Conservation (phyloP, 148 eudicot species). For the Bassia scoparia region DNA sequence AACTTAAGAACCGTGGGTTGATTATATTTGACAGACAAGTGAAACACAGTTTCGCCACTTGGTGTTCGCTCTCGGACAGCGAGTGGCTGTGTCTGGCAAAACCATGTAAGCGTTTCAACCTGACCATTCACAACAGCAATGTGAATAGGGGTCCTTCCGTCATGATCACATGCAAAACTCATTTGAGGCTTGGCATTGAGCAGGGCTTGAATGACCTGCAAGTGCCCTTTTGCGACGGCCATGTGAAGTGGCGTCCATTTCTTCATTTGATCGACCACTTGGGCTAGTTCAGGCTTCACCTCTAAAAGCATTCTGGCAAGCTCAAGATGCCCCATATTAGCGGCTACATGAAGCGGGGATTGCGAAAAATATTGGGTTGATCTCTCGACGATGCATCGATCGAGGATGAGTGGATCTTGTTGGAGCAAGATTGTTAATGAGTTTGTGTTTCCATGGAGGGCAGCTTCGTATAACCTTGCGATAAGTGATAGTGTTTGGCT, state of each 20-base stretch:
- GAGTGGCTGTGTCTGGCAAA: neutral
- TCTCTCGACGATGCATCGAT: neutral
- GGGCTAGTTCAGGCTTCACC: too few relatives aligned
- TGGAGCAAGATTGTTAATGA: neutral
- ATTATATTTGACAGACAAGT: constrained; percentile 24
- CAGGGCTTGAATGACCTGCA: constrained; percentile 21
- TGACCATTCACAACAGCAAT: constrained; percentile 19
- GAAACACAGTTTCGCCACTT: constrained; percentile 14
- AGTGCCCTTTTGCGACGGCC: constrained; percentile 6
- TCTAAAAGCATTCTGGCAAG: too few relatives aligned
- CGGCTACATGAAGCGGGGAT: neutral
- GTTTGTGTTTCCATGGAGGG: neutral
- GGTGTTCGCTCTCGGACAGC: constrained; percentile 16
- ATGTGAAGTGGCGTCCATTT: neutral
- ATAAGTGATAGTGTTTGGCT: too few relatives aligned
- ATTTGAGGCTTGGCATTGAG: neutral
- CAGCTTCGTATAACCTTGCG: neutral
- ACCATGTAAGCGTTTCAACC: constrained; percentile 1
- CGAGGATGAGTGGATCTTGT: neutral
- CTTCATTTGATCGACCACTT: too few relatives aligned
- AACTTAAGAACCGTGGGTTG: neutral
- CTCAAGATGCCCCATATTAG: neutral
- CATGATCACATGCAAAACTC: constrained; percentile 1
- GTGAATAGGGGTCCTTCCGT: constrained; percentile 34
- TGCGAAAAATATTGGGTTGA: neutral